Conservation (phyloP, 306 rosid genomes). For the Herpetospermum pedunculosum region DNA sequence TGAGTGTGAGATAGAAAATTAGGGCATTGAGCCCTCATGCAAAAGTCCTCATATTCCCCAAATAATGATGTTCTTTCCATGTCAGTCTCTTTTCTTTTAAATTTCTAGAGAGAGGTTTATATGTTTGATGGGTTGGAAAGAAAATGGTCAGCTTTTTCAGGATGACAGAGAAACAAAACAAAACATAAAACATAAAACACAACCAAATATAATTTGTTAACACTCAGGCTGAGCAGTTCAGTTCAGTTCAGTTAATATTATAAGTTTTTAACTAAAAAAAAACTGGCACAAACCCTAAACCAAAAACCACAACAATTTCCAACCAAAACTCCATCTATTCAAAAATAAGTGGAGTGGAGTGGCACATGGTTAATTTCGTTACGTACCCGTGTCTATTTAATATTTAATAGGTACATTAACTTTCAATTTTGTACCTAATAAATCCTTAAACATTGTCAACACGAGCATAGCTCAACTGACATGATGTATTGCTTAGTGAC, state of each 20-base stretch:
- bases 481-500: no score
- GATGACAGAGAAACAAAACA: not conserved
- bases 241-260: no score
- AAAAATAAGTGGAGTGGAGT: not conserved
- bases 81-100: not conserved
- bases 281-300: no score
- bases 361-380: conserved; percentile 5
- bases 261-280: no score
- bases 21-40: conserved; percentile 6
- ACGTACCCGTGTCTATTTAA: not conserved
- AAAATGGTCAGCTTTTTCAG: conserved; percentile 7
- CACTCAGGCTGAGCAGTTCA: not conserved
- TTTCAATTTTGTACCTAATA: no score
- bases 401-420: no score
- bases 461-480: no score
- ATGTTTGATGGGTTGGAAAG: conserved; percentile 4
- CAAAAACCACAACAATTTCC: no score
- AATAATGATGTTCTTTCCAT: conserved; percentile 7
- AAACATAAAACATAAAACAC: not conserved
- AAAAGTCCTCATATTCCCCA: conserved; percentile 11
- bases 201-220: not conserved
- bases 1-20: not conserved
- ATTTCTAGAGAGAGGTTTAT: not conserved
- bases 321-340: no score
- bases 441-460: no score